phyloP scores from a whole-genome alignment of 2,329 filamentous ascomycete genomes.

The Stagonosporopsis rhizophila region DNA sequence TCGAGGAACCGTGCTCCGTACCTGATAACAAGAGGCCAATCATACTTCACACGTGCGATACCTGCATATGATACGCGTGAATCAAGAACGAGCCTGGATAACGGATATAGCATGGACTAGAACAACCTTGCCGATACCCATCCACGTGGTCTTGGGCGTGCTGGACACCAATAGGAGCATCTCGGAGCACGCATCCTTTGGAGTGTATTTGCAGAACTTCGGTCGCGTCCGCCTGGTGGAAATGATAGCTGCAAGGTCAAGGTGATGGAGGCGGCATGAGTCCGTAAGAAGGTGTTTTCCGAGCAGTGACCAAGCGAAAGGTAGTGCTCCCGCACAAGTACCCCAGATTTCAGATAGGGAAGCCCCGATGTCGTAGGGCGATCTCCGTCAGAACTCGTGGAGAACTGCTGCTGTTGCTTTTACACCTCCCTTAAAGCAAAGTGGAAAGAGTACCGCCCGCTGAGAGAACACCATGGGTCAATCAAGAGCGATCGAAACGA shows the following conservation, averaged over 20 bases:
- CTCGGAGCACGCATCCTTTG: not conserved
- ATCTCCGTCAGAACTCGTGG: not conserved
- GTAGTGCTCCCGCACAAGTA: not conserved
- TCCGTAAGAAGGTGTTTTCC: not conserved
- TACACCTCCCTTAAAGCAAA: not conserved
- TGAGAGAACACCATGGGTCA: not conserved
- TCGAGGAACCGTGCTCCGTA: conserved; percentile 12
- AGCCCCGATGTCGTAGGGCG: not conserved
- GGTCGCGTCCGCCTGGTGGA: not conserved
- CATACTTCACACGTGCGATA: conserved; percentile 35
- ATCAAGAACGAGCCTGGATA: conserved; percentile 23
- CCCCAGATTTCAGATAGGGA: not conserved
- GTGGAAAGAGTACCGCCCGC: not conserved
- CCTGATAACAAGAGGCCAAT: conserved; percentile 40
- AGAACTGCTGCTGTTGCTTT: not conserved
- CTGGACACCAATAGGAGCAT: not conserved
- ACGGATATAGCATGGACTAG: conserved; percentile 10
- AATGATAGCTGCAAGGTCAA: not conserved
- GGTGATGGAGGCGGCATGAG: not conserved
- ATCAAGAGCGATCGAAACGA: not conserved
- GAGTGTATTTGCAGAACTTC: not conserved
- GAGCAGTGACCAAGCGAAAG: not conserved
- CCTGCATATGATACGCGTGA: conserved; percentile 17
- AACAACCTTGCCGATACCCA: conserved; percentile 6
- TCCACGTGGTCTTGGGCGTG: conserved; percentile 11